Percentiles rank a stretch among this genome's conserved stretches.
Evolutionary conservation across 169 alveolate species (phyloP).

Genomic region (Plasmodium inui): DNA sequence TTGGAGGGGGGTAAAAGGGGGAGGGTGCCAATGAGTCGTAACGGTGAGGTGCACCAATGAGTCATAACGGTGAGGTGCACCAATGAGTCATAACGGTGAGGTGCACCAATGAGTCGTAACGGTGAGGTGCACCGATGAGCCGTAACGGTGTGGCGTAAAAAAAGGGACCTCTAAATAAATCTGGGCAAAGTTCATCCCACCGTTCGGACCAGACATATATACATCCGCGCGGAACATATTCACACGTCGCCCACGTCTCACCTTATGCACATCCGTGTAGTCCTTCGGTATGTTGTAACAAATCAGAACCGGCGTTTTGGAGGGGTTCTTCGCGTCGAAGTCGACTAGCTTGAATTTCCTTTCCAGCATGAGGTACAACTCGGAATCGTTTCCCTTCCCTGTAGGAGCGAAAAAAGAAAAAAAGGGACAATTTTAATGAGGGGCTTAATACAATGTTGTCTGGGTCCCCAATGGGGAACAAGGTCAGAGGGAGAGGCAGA

Average conservation of each 20-base stretch:
- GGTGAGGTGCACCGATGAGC: neutral
- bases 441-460: neutral
- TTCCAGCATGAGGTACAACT: slow-evolving; percentile 68
- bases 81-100: neutral
- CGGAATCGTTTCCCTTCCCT: slow-evolving; percentile 49
- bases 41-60: neutral
- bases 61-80: neutral
- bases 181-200: neutral
- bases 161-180: neutral
- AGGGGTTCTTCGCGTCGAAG: slow-evolving; percentile 76
- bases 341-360: slow-evolving; percentile 74
- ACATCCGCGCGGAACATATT: neutral
- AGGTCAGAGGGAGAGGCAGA: neutral
- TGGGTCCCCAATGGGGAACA: neutral
- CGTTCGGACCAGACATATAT: neutral
- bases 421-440: neutral
- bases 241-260: neutral
- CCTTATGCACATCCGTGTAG: slow-evolving; percentile 79
- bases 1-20: neutral
- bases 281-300: slow-evolving; percentile 80
- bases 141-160: neutral
- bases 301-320: slow-evolving; percentile 83
- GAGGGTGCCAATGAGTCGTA: neutral
- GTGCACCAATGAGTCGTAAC: neutral
- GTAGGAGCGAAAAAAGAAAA: neutral